phyloP scores from a whole-genome alignment of 129 eudicot species.

The Apium graveolens region DNA sequence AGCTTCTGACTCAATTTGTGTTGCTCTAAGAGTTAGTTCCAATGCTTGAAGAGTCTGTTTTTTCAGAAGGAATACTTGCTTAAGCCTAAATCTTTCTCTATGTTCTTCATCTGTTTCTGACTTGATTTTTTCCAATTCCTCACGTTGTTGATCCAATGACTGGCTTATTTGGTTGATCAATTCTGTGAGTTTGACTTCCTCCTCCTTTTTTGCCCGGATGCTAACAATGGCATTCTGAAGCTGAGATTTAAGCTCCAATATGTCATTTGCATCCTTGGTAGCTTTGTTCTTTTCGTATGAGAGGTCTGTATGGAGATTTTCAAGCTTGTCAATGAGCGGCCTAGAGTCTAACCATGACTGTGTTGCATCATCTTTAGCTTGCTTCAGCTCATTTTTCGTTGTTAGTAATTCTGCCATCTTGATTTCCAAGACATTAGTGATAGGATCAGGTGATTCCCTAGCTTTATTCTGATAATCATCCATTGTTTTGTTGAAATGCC shows the following conservation, averaged over 20 bases:
- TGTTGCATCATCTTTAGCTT: constrained; percentile 54
- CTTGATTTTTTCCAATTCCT: constrained; percentile 13
- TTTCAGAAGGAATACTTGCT: constrained; percentile 31
- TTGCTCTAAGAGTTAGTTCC: constrained; percentile 45
- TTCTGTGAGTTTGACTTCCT: constrained; percentile 9
- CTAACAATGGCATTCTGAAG: constrained; percentile 26
- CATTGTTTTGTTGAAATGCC: constrained; percentile 1
- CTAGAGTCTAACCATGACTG: constrained; percentile 58
- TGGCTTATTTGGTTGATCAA: constrained; percentile 34
- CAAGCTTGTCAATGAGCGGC: constrained; percentile 60
- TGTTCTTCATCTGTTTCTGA: constrained; percentile 33
- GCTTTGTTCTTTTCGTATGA: constrained; percentile 8
- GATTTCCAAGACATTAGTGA: constrained; percentile 18
- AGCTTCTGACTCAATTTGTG: constrained; percentile 40
- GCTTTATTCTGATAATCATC: not conserved
- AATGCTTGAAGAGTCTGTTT: constrained; percentile 46
- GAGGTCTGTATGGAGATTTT: constrained; percentile 25
- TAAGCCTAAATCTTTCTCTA: constrained; percentile 33
- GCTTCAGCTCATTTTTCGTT: constrained; percentile 44
- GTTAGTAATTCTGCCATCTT: constrained; percentile 41
- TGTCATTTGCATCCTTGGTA: not conserved
- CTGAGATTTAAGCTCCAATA: constrained; percentile 39
- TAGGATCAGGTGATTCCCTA: not conserved
- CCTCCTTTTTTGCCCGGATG: not conserved
- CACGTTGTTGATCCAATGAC: constrained; percentile 24